Base-by-base conservation (phyloP, 2,329 filamentous ascomycete species). In the Penicillium sp. region DNA sequence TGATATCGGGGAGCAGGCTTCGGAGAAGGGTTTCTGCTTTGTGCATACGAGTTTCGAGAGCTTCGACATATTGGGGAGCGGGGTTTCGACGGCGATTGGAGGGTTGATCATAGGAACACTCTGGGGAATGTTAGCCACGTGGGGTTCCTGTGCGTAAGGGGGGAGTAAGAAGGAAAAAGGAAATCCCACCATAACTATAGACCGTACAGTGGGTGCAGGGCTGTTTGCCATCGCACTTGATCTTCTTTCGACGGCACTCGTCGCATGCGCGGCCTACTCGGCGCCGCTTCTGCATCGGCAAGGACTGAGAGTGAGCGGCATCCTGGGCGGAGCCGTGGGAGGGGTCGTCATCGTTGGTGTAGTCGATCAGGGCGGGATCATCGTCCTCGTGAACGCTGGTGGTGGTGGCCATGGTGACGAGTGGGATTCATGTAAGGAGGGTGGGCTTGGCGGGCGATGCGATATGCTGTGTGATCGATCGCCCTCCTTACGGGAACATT, bases 201-300 rank as follows among this genome's bases (percentile, higher is more conserved):
- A 97, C 91, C 9, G 92, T 96, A 72, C 94, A 99, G 73, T 97
- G 94, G 0, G 92, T 97, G 74, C 90, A 94, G 8, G 90, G 90
- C 69, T 92, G 89, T 71, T 91, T 91, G 61, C 89, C 89, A 69
- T 92, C 89, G 63, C 89, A 93, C 70, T 92, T 93, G 66, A 93
- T 93, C 73, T 93, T 93, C 71, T 93, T 93, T 61, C 89, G 82
- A 51, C 89, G 83, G 68, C 89, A 93, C 71, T 92, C 88, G 63
- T 91, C 89, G 72, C 89, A 93, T 33, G 89, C 89, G 63, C 90
- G 81, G 17, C 89, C 92, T 37, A 93, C 89, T 66, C 90, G 81
- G 49, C 89, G 81, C 55, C 89, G 81, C 69, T 93, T 92, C 67
- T 91, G 89, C 52, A 89, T 79, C 12, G 87, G 88, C 46, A 71